Percentiles rank a stretch among this genome's conserved stretches.
Evolutionary conservation across 768 basidiomycete species (phyloP).

Genomic region (Pleurotus sapidus): DNA sequence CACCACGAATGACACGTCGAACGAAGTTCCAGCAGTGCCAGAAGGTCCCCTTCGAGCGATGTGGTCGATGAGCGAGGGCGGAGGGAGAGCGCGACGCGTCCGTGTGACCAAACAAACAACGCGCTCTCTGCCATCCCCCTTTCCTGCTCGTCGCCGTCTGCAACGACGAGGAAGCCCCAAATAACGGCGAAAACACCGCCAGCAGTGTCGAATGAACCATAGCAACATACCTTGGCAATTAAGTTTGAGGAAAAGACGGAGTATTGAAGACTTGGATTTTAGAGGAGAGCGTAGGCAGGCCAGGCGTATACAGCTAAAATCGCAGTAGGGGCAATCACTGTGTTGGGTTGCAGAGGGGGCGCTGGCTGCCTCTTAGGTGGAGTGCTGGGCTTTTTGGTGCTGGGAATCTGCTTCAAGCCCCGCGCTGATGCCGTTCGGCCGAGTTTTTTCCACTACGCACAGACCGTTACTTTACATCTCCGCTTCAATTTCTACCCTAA

Average conservation of each 20-base stretch:
- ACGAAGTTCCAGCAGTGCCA: neutral
- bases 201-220: conserved; percentile 1
- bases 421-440: conserved; percentile 1
- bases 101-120: conserved; percentile 20
- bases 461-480: neutral
- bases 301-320: conserved; percentile 8
- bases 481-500: neutral
- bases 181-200: neutral
- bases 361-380: conserved; percentile 6
- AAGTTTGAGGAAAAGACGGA: conserved; percentile 1
- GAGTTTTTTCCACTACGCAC: conserved; percentile 4
- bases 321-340: conserved; percentile 8
- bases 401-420: conserved; percentile 10
- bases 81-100: conserved; percentile 10
- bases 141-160: conserved; percentile 5
- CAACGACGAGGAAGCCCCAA: conserved; percentile 12
- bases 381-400: conserved; percentile 8
- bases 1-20: conserved; percentile 6
- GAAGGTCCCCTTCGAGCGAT: neutral
- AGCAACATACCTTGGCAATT: conserved; percentile 7
- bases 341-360: conserved; percentile 7
- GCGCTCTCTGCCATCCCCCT: conserved; percentile 9
- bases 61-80: neutral
- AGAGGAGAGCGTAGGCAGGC: conserved; percentile 6
- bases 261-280: conserved; percentile 5